Evolutionary conservation across 2,329 filamentous ascomycete genomes (phyloP), one percentile per base, ranked within the genome.

Genomic region (Ophiostoma pallidulum): DNA sequence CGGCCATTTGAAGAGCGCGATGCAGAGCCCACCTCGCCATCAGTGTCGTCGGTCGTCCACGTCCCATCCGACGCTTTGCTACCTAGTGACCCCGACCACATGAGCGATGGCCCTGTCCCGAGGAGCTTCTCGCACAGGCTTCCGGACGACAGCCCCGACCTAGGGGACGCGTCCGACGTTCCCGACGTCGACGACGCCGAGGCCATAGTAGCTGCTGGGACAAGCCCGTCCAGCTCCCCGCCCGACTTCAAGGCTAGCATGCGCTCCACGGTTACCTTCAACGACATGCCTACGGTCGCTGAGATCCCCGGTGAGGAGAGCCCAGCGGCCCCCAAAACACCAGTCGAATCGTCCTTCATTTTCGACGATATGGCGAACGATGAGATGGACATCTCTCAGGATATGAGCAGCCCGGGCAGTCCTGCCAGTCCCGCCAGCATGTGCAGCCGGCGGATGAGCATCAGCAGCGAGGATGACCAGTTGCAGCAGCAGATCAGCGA

Each of bases 401-500:
- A 65, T 1, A 60, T 61, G 35, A 28, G 33, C 22, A 50, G 22
- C 16, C 49, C 31, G 10, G 29, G 12, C n/a, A 51, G 35, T 31
- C 47, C 37, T 8, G 16, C 35, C 4, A 47, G 41, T 19, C 40
- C 46, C 3, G 40, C 13, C 3, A 44, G 40, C n/a, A 18, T 29
- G 5, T 67, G 59, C 47, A 64, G 66, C 0, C 58, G 61, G 20
- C 62, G 64, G 26, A 58, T 58, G 53, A 64, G 62, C 41, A 55
- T 63, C 4, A 66, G 65, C 47, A 66, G 64, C 45, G 67, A 73
- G 0, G 79, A 84, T 53, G 81, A 87, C 54, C 77, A 86, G 48
- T 72, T 94, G 13, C 85, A 88, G 54, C 78, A 82, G 53, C 87
- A 90, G 60, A 90, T 94, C 41, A 84, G 78, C 58, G 78, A 84